Evolutionary conservation across 2,329 filamentous ascomycete species (phyloP), one percentile per base, ranked within the genome.

Genomic region (Zymoseptoria tritici): DNA sequence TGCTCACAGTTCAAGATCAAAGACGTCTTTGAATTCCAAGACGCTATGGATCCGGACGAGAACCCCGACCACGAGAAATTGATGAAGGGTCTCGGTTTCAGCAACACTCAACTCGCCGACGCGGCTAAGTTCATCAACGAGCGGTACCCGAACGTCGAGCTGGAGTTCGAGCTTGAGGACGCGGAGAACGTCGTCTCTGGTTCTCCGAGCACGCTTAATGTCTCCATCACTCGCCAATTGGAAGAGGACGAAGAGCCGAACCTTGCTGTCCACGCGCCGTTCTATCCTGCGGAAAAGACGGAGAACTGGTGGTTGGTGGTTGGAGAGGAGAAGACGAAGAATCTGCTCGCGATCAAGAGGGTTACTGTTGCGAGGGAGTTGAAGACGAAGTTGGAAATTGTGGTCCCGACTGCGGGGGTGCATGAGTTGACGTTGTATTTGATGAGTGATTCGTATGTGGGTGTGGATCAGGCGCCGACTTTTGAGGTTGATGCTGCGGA

Each of bases 241-340:
- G 84, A 85, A 9, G 84, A 85, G 49, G 85, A 88, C 57, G 87
- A 83, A 21, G 87, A 90, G 65, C 83, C 89, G 16, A 91, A 97
- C 73, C 84, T 88, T 1, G 87, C 86, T 1, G 95, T 97, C 2
- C 92, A 97, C 72, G 92, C 93, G 56, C 94, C 94, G 0, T 99
- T 97, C 81, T 99, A 94, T 73, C 92, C 94, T 0, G 80, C 76
- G 55, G 88, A 88, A 75, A 99, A 99, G 82, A 88, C 90, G 79
- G 94, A 99, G 81, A 96, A 94, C 73, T 99, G 92, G 92, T 99
- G 94, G 94, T 79, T 99, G 58, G 90, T 99, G 20, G 90, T 99
- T 36, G 93, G 92, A 29, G 92, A 97, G 68, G 91, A 97, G 77
- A 88, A 85, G 73, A 90, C 88, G 49, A 93, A 91, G 79, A 92